Evolutionary conservation across 305 asterid genomes (phyloP), one percentile per base, ranked within the genome.

Genomic region (Galium porrigens): DNA sequence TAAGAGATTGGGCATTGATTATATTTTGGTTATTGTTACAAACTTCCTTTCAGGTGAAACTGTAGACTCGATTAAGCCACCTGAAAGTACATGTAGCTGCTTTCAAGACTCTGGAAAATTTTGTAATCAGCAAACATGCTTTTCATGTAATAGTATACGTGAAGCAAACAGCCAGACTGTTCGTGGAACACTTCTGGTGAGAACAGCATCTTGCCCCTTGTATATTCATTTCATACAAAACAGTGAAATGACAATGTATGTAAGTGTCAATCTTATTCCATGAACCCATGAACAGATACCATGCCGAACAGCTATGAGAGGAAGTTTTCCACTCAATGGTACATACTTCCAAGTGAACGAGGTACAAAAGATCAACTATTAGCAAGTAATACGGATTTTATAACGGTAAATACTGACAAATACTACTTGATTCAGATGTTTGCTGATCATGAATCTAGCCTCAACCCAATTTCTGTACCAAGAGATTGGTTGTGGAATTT

Each of bases 271-370:
- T 63, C 58, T 32, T 61, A 64, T 64, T 82, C 68, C 73, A 71
- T 79, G 52, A 64, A 51, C 75, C 65, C 39, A 54, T 63, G 71
- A 64, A 78, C 82, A 92, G 97, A 81, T 89, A 78, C 97, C 97
- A 53, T 89, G 99, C 77, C 86, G 98, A 83, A 92, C 98, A 60
- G 98, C 96, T 62, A 91, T 91, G 98, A 82, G 91, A 75, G 98
- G 98, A 70, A 91, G 98, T 82, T 91, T 91, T 77, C 98, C 98
- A 15, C 85, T 91, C 34, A 91, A 91, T 73, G 98, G 98, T 61
- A 91, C 98, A 46, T 91, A 91, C 74, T 91, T 91, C 67, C 98
- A 91, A 83, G 96, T 91, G 55, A 91, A 89, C 41, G 98, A 91
- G 98, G 98, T 89, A 76, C 68, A 25, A 30, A 67, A 55, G 57